phyloP scores from a whole-genome alignment of 106 monocot species.

The Dendrobium huoshanense region DNA sequence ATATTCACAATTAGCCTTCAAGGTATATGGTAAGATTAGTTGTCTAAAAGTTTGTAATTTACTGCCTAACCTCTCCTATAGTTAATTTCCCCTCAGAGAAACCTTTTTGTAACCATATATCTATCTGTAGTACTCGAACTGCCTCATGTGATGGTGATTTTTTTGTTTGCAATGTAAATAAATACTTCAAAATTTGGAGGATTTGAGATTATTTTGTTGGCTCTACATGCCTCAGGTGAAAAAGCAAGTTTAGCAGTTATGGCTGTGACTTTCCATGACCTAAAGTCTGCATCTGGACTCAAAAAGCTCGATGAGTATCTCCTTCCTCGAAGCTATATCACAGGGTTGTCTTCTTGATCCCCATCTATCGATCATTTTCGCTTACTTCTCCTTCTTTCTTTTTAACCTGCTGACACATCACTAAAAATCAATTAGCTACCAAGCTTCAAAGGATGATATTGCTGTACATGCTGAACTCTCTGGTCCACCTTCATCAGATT shows the following conservation, averaged over 20 bases:
- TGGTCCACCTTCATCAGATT: conserved; percentile 37
- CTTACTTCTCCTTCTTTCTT: no score
- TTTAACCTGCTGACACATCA: neutral
- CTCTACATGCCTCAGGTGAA: neutral
- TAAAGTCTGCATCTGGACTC: conserved; percentile 56
- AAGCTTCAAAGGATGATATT: conserved; percentile 94
- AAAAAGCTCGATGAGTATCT: conserved; percentile 86
- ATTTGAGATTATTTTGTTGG: neutral
- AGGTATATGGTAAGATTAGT: no score
- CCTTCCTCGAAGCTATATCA: conserved; percentile 78
- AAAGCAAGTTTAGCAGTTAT: conserved; percentile 17
- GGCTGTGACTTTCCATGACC: conserved; percentile 56
- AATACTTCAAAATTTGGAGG: neutral
- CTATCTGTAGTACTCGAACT: neutral
- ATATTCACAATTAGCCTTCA: no score
- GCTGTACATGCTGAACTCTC: conserved; percentile 46
- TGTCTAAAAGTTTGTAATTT: no score
- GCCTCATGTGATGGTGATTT: neutral
- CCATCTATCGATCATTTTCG: neutral
- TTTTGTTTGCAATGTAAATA: neutral
- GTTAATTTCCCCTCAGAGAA: neutral
- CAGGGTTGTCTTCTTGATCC: conserved; percentile 38
- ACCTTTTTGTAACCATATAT: neutral
- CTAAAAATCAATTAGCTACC: conserved; percentile 43
- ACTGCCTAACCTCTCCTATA: no score